These are phyloP conservation scores for Picea mariana DNA, from an alignment of 83 land plant genomes.

Conservation along the genomic window DNA sequence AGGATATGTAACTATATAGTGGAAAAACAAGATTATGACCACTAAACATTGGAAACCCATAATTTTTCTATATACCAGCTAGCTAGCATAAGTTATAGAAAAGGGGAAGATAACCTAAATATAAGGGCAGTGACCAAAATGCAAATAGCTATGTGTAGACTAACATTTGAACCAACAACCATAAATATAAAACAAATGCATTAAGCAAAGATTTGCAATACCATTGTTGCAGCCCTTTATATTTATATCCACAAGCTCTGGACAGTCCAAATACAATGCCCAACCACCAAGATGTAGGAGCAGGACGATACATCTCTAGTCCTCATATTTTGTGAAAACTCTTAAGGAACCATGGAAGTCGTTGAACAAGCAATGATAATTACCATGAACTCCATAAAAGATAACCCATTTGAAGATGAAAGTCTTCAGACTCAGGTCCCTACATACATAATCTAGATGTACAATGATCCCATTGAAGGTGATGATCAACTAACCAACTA, in stretches of 20 bases:
- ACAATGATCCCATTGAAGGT: too few relatives aligned
- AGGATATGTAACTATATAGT: not conserved
- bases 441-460: too few relatives aligned
- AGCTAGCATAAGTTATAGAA: not conserved
- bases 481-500: too few relatives aligned
- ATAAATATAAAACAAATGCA: not conserved
- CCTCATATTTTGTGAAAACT: too few relatives aligned
- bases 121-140: not conserved
- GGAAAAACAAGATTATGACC: not conserved
- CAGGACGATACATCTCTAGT: too few relatives aligned
- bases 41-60: not conserved
- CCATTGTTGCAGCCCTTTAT: constrained; percentile 64
- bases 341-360: too few relatives aligned
- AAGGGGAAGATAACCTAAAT: not conserved
- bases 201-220: not conserved
- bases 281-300: constrained; percentile 13
- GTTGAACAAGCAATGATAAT: too few relatives aligned
- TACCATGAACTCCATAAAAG: too few relatives aligned
- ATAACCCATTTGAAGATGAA: too few relatives aligned
- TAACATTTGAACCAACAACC: not conserved
- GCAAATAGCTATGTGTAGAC: not conserved
- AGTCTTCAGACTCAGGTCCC: too few relatives aligned
- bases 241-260: constrained; percentile 68
- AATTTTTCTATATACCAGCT: not conserved
- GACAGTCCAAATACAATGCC: constrained; percentile 68